phyloP scores from a whole-genome alignment of 148 eudicot genomes.

The Fallopia convolvulus region DNA sequence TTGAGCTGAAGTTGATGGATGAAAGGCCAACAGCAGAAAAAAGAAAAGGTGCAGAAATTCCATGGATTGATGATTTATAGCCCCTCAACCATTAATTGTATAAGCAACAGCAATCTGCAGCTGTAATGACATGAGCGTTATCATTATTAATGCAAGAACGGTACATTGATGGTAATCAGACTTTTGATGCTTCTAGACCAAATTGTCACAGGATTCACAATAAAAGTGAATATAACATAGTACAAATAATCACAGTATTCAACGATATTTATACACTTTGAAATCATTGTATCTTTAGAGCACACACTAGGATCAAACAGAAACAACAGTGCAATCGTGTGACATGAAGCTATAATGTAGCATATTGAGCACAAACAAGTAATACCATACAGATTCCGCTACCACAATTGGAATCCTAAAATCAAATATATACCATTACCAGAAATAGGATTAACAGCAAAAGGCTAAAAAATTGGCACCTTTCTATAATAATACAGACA shows the following conservation, averaged over 20 bases:
- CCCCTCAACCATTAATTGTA: neutral
- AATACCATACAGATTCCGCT: neutral
- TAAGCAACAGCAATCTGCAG: neutral
- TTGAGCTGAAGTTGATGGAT: slow-evolving; percentile 45
- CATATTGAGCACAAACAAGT: neutral
- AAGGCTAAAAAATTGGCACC: neutral
- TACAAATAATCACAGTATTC: neutral
- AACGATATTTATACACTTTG: neutral
- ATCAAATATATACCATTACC: neutral
- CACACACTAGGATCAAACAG: neutral
- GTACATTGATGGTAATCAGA: neutral
- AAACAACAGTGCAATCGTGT: neutral
- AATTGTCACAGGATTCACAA: neutral
- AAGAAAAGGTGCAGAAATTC: slow-evolving; percentile 15
- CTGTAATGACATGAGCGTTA: neutral
- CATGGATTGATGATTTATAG: neutral
- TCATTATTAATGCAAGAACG: neutral
- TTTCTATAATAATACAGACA: neutral
- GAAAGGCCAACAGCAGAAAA: slow-evolving; percentile 29
- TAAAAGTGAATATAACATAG: neutral
- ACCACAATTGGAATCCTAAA: neutral
- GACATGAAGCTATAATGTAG: neutral
- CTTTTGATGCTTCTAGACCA: neutral
- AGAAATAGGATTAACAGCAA: neutral
- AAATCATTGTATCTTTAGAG: neutral